A percentile compares a stretch with the other conserved stretches of the same genome.
phyloP scores from a whole-genome alignment of 108 stramenopile species.

The Nitzschia sp. region DNA sequence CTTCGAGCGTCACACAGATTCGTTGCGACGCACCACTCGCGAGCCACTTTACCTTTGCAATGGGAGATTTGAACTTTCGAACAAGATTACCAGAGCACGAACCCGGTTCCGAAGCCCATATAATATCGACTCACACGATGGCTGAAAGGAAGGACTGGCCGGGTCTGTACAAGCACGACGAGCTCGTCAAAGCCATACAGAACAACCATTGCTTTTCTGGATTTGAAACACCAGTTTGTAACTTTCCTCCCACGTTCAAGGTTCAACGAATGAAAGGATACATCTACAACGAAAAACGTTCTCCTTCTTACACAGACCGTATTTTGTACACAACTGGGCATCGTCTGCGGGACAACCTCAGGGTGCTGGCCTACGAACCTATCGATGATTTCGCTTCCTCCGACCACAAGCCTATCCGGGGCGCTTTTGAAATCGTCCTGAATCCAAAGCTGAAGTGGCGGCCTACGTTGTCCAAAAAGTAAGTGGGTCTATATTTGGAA shows the following conservation, averaged over 20 bases:
- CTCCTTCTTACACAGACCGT: conserved; percentile 83
- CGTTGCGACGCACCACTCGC: conserved; percentile 43
- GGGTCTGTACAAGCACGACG: conserved; percentile 52
- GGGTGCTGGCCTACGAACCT: conserved; percentile 60
- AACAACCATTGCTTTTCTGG: conserved; percentile 55
- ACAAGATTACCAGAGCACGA: conserved; percentile 28
- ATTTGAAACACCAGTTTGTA: conserved; percentile 56
- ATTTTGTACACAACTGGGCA: conserved; percentile 76
- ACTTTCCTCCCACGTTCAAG: conserved; percentile 86
- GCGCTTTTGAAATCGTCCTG: conserved; percentile 45
- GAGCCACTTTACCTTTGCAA: conserved; percentile 64
- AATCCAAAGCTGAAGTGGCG: conserved; percentile 29
- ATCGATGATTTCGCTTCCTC: conserved; percentile 58
- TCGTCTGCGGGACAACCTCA: conserved; percentile 38
- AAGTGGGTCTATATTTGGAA: conserved; percentile 1
- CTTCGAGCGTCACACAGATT: conserved; percentile 14
- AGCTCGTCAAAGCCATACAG: conserved; percentile 44
- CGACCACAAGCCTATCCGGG: conserved; percentile 89
- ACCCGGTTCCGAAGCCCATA: conserved; percentile 26
- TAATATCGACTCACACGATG: conserved; percentile 20
- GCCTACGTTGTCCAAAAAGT: conserved; percentile 10
- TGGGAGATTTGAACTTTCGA: conserved; percentile 76
- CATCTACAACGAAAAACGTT: conserved; percentile 66
- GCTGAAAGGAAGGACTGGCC: conserved; percentile 44
- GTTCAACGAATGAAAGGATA: conserved; percentile 54